A percentile compares a stretch with the other conserved stretches of the same genome.
These are phyloP conservation scores for Erysimum pusillum DNA, from an alignment of 441 rosid genomes.

Conservation along the genomic window DNA sequence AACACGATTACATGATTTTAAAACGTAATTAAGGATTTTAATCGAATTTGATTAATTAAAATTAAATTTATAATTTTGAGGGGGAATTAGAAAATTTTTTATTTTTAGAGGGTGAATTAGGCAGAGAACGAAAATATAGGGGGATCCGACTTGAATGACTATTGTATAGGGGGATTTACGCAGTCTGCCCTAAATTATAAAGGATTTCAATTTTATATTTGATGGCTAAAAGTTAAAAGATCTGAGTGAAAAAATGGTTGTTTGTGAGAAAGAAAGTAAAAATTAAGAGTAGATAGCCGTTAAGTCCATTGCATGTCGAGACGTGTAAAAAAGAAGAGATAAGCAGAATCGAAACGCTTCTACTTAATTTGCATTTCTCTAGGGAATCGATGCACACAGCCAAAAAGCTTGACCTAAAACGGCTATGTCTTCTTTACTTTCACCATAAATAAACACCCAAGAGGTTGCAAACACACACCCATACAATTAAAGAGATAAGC, in stretches of 20 bases:
- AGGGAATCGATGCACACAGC: constrained; percentile 36
- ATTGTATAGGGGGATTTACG: too few species aligned
- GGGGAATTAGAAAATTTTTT: too few species aligned
- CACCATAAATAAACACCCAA: constrained; percentile 44
- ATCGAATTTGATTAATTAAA: too few species aligned
- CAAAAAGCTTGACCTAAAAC: constrained; percentile 48
- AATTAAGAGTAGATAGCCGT: constrained; percentile 48
- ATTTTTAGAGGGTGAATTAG: too few species aligned
- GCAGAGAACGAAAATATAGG: too few species aligned
- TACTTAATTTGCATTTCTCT: constrained; percentile 36
- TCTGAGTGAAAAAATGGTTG: background rate
- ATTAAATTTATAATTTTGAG: too few species aligned
- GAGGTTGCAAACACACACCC: constrained; percentile 25
- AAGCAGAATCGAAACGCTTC: constrained; percentile 36
- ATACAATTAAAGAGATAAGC: background rate
- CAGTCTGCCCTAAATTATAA: too few species aligned
- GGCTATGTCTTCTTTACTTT: constrained; percentile 45
- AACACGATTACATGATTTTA: too few species aligned
- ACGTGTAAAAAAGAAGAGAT: constrained; percentile 54
- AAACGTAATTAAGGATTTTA: too few species aligned
- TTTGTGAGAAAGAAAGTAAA: constrained; percentile 31
- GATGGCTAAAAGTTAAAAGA: background rate
- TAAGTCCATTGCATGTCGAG: constrained; percentile 62
- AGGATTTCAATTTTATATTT: constrained; percentile 5
- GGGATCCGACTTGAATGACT: too few species aligned